Evolutionary conservation across 345 rosid genomes (phyloP).

Genomic region (Eucalyptus melliodora): DNA sequence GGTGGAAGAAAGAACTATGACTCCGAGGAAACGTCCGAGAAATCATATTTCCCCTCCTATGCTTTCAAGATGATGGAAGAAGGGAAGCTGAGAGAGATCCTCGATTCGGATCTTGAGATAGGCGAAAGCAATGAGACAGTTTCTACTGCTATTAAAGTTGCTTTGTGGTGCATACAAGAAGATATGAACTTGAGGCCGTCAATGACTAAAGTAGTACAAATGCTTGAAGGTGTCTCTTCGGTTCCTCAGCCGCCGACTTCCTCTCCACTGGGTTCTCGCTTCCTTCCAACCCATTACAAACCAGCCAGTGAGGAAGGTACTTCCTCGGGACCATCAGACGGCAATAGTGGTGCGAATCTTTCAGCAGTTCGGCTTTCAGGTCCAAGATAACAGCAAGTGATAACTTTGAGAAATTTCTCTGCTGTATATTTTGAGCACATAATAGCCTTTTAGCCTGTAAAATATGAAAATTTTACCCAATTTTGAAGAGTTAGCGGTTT

Average conservation of each 20-base stretch:
- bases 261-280: conserved; percentile 51
- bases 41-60: conserved; percentile 72
- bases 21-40: conserved; percentile 50
- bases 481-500: background rate
- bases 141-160: conserved; percentile 45
- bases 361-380: conserved; percentile 86
- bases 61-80: conserved; percentile 93
- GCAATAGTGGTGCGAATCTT: conserved; percentile 51
- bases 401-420: background rate
- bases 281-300: conserved; percentile 29
- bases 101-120: conserved; percentile 40
- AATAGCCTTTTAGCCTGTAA: background rate
- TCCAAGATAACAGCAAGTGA: conserved; percentile 46
- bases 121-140: conserved; percentile 38
- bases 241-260: conserved; percentile 59
- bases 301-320: conserved; percentile 52
- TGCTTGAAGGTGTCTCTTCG: conserved; percentile 76
- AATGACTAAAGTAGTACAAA: conserved; percentile 83
- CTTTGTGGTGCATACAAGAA: conserved; percentile 93
- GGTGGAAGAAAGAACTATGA: conserved; percentile 81
- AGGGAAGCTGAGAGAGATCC: conserved; percentile 56
- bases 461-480: background rate
- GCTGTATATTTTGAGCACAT: background rate
- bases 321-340: conserved; percentile 67
- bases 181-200: conserved; percentile 74